These are phyloP conservation scores for Moringa oleifera DNA, from an alignment of 345 rosid genomes.

Conservation along the genomic window DNA sequence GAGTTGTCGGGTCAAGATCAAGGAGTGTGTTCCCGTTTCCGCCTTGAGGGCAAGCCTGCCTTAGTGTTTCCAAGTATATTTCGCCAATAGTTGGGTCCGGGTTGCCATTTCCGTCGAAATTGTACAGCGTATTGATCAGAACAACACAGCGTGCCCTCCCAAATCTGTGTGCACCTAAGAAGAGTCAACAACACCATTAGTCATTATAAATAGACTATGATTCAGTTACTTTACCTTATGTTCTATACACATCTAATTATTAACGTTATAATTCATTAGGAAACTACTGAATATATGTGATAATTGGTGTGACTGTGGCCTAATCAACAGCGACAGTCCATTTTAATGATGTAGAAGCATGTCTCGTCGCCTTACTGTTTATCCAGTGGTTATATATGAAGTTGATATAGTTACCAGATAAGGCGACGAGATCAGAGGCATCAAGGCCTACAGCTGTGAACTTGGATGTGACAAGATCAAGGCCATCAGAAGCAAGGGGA, in stretches of 20 bases:
- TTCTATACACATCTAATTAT: neutral
- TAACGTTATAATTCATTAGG: too few relatives aligned
- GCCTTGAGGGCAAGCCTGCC: neutral
- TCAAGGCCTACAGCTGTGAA: conserved; percentile 25
- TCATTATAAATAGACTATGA: too few relatives aligned
- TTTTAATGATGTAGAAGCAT: neutral
- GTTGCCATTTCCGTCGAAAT: neutral
- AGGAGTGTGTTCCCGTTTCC: neutral
- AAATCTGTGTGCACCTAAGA: neutral
- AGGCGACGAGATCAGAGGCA: conserved; percentile 25
- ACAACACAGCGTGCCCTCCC: neutral
- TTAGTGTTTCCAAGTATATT: neutral
- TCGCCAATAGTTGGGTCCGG: neutral
- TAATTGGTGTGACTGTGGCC: too few relatives aligned
- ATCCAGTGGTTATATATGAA: too few relatives aligned
- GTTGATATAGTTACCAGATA: conserved; percentile 45
- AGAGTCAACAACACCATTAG: too few relatives aligned
- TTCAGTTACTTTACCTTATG: neutral
- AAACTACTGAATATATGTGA: too few relatives aligned
- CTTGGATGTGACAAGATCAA: conserved; percentile 6
- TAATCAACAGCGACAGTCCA: too few relatives aligned
- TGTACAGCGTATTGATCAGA: neutral
- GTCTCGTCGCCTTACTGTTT: too few relatives aligned
- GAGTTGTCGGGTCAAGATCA: neutral
- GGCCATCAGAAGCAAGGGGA: conserved; percentile 20